phyloP scores from a whole-genome alignment of 371 early-diverging fungal genomes.

The Mucor piriformis region DNA sequence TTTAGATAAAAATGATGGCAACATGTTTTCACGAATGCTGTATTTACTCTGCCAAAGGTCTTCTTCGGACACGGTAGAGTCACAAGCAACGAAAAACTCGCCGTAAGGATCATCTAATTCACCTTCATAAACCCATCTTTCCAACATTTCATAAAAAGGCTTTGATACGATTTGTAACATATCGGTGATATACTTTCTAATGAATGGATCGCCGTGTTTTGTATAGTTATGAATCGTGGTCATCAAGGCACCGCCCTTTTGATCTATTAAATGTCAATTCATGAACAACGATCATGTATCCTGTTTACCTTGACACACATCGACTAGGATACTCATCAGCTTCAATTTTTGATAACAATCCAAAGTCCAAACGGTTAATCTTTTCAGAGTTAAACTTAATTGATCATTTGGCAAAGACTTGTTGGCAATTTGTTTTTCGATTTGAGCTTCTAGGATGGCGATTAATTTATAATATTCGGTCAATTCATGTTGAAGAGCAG shows the following conservation, averaged over 20 bases:
- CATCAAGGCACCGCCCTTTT: slow-evolving; percentile 83
- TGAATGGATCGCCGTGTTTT: slow-evolving; percentile 90
- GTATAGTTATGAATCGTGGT: slow-evolving; percentile 79
- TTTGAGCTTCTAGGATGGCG: slow-evolving; percentile 83
- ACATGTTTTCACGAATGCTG: slow-evolving; percentile 71
- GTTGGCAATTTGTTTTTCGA: slow-evolving; percentile 48
- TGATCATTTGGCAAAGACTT: slow-evolving; percentile 35
- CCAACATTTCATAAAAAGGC: slow-evolving; percentile 90
- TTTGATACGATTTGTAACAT: slow-evolving; percentile 78
- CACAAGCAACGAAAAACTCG: slow-evolving; percentile 88
- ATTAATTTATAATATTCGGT: slow-evolving; percentile 82
- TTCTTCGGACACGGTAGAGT: slow-evolving; percentile 58
- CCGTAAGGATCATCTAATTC: slow-evolving; percentile 91
- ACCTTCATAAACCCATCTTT: slow-evolving; percentile 94
- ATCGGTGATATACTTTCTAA: slow-evolving; percentile 76
- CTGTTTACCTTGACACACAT: slow-evolving; percentile 55
- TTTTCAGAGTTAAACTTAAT: slow-evolving; percentile 73
- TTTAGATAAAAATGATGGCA: slow-evolving; percentile 81
- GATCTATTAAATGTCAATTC: slow-evolving; percentile 31
- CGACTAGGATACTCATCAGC: slow-evolving; percentile 70
- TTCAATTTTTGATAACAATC: slow-evolving; percentile 77
- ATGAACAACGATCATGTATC: too few species aligned
- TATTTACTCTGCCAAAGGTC: slow-evolving; percentile 87
- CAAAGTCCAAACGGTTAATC: slow-evolving; percentile 87
- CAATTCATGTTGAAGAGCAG: slow-evolving; percentile 79